Conservation (phyloP, 1,139 yeast species). For the Candida glucosophila region DNA sequence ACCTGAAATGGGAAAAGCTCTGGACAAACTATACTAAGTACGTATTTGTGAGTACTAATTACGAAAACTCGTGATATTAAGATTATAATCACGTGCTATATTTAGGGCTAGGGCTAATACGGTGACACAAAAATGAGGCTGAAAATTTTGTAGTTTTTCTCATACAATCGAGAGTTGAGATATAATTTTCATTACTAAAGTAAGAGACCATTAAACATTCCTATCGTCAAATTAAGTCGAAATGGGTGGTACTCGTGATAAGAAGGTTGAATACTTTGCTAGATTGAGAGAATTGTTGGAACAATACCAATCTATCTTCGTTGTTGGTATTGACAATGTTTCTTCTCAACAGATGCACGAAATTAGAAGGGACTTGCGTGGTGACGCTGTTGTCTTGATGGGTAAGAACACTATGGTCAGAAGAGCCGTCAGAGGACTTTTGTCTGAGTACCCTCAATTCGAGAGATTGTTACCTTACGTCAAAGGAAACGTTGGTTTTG, state of each 20-base stretch:
- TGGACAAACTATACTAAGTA: constrained; percentile 40
- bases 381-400: constrained; percentile 91
- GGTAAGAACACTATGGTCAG: constrained; percentile 99
- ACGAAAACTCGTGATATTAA: constrained; percentile 37
- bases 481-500: constrained; percentile 98
- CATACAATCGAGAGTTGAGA: neutral
- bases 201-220: constrained; percentile 79
- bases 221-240: constrained; percentile 85
- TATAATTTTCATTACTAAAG: constrained; percentile 1
- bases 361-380: constrained; percentile 95
- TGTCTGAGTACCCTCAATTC: constrained; percentile 88
- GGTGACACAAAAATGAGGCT: constrained; percentile 2
- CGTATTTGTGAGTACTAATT: constrained; percentile 58
- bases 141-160: constrained; percentile 1
- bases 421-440: constrained; percentile 98
- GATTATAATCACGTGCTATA: constrained; percentile 5
- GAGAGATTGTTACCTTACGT: constrained; percentile 93
- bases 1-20: constrained; percentile 16
- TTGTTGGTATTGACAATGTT: constrained; percentile 99
- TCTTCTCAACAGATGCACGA: constrained; percentile 99
- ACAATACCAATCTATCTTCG: constrained; percentile 96
- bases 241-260: constrained; percentile 99
- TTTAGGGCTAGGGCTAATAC: constrained; percentile 6
- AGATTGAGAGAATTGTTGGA: constrained; percentile 93
- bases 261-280: constrained; percentile 90